Conservation (phyloP, 2,329 filamentous ascomycete species). For the Colletotrichum cordylinicola region DNA sequence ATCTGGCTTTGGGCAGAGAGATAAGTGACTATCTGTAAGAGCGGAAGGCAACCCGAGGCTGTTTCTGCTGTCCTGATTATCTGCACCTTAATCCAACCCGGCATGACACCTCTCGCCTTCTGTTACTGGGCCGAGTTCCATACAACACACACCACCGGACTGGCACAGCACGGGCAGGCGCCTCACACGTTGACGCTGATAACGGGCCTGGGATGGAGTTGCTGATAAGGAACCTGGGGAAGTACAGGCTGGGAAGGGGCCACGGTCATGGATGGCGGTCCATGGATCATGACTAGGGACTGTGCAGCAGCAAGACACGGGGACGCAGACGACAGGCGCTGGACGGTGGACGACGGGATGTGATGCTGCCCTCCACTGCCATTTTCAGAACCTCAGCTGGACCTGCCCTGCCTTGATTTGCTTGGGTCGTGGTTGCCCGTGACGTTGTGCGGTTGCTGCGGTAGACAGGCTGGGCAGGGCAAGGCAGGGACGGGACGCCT, state of each 20-base stretch:
- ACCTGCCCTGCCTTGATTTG: background rate
- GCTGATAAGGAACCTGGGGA: constrained; percentile 6
- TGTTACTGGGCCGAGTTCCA: background rate
- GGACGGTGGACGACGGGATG: background rate
- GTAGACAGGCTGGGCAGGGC: background rate
- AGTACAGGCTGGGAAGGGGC: background rate
- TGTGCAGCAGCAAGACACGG: background rate
- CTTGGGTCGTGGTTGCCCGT: background rate
- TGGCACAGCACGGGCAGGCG: background rate
- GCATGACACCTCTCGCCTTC: background rate
- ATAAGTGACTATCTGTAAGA: background rate
- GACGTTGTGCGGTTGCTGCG: background rate
- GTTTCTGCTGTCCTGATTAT: background rate
- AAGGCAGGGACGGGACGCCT: background rate
- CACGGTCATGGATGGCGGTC: background rate
- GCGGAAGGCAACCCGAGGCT: background rate
- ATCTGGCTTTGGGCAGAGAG: background rate
- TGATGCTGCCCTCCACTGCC: background rate
- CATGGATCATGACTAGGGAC: background rate
- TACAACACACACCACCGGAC: background rate
- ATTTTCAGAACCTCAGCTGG: background rate
- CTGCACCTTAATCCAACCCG: background rate
- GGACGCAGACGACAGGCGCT: background rate
- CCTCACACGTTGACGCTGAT: background rate
- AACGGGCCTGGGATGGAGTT: background rate